Conservation (phyloP, 331 rosid species). For the Malus hybrid region DNA sequence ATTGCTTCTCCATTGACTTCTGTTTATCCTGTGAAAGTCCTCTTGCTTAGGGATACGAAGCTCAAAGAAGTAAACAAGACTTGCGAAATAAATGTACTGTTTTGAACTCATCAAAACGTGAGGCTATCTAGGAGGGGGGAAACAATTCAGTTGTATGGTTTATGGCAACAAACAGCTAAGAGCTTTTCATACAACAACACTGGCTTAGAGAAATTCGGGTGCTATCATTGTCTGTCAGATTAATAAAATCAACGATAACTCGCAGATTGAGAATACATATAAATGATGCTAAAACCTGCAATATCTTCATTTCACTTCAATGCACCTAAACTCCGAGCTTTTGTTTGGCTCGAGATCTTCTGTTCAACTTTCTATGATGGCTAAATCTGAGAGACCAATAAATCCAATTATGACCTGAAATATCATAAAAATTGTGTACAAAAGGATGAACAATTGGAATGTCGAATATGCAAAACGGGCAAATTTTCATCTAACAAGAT, state of each 20-base stretch:
- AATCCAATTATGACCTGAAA: background rate
- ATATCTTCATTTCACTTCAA: background rate
- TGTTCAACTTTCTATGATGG: background rate
- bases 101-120: background rate
- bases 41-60: background rate
- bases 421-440: background rate
- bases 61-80: background rate
- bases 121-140: background rate
- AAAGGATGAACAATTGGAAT: background rate
- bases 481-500: background rate
- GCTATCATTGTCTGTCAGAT: background rate
- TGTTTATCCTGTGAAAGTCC: background rate
- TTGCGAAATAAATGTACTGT: background rate
- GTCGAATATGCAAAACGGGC: background rate
- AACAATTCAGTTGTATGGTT: background rate
- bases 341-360: background rate
- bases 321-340: background rate
- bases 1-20: background rate
- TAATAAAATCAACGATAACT: background rate
- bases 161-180: background rate
- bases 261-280: background rate
- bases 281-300: background rate
- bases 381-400: background rate
- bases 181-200: background rate
- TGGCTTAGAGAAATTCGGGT: background rate